Evolutionary conservation across 768 basidiomycete species (phyloP).

Genomic region (Kwoniella sp.): DNA sequence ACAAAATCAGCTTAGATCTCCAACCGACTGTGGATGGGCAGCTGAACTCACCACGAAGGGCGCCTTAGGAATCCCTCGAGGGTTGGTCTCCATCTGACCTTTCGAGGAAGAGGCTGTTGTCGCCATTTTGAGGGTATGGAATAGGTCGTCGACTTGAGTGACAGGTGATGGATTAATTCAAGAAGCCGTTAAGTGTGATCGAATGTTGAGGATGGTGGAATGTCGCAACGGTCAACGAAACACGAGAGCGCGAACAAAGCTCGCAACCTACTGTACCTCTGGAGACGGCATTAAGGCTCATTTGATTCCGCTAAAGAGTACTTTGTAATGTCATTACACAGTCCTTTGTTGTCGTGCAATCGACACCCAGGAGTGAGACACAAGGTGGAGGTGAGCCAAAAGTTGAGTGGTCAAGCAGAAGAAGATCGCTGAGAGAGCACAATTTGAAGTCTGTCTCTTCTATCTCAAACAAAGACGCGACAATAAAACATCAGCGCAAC

Average conservation of each 20-base stretch:
- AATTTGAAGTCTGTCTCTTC: too few species aligned
- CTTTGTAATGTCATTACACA: neutral
- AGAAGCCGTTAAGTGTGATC: neutral
- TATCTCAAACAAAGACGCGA: too few species aligned
- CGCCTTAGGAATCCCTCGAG: slow-evolving; percentile 91
- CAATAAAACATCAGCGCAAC: neutral
- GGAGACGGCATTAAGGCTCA: too few species aligned
- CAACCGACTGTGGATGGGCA: neutral
- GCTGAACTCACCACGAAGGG: slow-evolving; percentile 80
- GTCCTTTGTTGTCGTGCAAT: neutral
- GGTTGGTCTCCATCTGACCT: slow-evolving; percentile 66
- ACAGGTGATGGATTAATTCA: neutral
- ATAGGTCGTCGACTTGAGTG: neutral
- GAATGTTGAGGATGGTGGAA: neutral
- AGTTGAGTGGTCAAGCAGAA: slow-evolving; percentile 5
- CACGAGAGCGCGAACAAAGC: neutral
- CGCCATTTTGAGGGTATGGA: slow-evolving; percentile 11
- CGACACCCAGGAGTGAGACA: too few species aligned
- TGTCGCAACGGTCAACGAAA: neutral
- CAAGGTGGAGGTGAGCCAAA: slow-evolving; percentile 21
- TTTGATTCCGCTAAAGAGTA: slow-evolving; percentile 10
- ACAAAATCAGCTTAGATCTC: slow-evolving; percentile 2
- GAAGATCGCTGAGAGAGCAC: too few species aligned
- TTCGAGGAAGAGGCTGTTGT: slow-evolving; percentile 32
- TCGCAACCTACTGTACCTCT: too few species aligned